Percentiles rank a stretch among this genome's conserved stretches.
Conservation (phyloP, 1,284 basidiomycete species). For the Ceratobasidium sp. region DNA sequence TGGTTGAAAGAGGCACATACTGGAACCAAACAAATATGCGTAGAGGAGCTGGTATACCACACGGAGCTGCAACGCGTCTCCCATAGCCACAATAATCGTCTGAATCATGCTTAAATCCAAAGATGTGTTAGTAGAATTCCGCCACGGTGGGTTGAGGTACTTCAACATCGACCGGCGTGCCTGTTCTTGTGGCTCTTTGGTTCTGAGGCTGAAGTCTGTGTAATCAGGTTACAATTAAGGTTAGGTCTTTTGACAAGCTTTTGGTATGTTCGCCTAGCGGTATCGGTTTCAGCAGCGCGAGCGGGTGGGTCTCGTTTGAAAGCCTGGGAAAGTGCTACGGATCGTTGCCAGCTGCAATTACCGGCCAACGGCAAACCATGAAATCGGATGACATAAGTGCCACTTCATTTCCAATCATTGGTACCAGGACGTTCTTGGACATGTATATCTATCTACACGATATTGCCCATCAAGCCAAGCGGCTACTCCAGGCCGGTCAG, state of each 20-base stretch:
- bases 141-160: neutral
- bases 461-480: conserved; percentile 25
- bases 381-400: conserved; percentile 3
- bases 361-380: neutral
- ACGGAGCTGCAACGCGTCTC: conserved; percentile 1
- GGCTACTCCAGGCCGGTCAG: conserved; percentile 37
- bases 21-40: conserved; percentile 41
- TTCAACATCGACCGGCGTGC: neutral
- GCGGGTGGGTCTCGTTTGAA: conserved; percentile 7
- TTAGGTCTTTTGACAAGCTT: conserved; percentile 3
- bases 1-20: conserved; percentile 12
- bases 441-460: neutral
- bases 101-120: conserved; percentile 36
- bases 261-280: neutral
- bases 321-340: conserved; percentile 7
- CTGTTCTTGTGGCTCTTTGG: neutral
- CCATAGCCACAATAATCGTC: conserved; percentile 5
- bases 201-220: neutral
- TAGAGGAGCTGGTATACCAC: conserved; percentile 39
- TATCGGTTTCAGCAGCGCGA: conserved; percentile 21
- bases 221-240: neutral
- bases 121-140: conserved; percentile 16
- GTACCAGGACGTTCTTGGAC: conserved; percentile 4
- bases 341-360: conserved; percentile 5
- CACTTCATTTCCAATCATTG: conserved; percentile 13